phyloP scores from a whole-genome alignment of 345 rosid species.

The Melastoma malabathricum region DNA sequence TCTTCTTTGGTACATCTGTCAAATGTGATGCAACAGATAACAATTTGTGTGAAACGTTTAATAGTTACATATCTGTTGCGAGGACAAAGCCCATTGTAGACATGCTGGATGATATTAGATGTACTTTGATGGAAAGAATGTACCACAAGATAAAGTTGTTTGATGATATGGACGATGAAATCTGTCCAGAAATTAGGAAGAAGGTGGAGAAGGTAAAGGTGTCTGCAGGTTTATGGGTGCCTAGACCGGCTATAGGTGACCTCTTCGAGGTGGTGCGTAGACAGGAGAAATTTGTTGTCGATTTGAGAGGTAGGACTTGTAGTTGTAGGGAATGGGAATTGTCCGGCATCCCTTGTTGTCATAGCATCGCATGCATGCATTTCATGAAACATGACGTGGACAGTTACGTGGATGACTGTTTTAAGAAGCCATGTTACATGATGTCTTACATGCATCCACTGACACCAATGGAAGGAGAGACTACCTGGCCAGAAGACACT shows the following conservation, averaged over 20 bases:
- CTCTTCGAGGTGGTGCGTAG: background rate
- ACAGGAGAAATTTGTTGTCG: background rate
- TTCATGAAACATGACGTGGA: background rate
- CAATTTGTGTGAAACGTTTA: too few species aligned
- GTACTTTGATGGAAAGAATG: background rate
- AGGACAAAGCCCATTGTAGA: too few species aligned
- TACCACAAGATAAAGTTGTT: background rate
- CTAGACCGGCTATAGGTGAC: background rate
- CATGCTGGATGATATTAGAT: background rate
- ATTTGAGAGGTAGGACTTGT: background rate
- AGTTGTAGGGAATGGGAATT: background rate
- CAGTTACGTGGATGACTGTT: background rate
- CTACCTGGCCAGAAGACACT: background rate
- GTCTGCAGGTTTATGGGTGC: background rate
- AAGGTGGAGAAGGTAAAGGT: constrained; percentile 1
- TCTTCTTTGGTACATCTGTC: background rate
- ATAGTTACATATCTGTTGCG: too few species aligned
- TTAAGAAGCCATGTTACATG: background rate
- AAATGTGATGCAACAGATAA: too few species aligned
- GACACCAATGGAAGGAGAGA: background rate
- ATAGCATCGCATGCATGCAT: background rate
- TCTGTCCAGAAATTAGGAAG: background rate
- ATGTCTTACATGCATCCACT: background rate
- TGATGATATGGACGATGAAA: background rate
- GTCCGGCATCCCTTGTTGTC: background rate